Conservation (phyloP, 164 flowering plant species). For the Macadamia integrifolia region DNA sequence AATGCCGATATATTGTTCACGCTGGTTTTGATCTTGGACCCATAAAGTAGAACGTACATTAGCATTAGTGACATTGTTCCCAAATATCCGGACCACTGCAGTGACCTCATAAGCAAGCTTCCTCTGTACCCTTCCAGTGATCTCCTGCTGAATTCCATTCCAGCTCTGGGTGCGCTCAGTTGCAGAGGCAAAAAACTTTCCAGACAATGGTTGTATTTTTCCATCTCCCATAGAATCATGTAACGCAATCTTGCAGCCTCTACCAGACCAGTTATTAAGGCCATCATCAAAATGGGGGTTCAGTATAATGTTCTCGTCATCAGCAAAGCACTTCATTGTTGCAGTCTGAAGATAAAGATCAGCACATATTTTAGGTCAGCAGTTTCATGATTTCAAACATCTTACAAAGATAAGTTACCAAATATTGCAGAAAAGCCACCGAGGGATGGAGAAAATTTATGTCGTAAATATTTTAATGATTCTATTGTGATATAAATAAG, state of each 20-base stretch:
- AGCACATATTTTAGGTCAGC: neutral
- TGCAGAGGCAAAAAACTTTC: constrained; percentile 59
- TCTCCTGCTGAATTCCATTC: constrained; percentile 79
- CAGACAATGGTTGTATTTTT: constrained; percentile 46
- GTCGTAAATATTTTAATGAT: no score
- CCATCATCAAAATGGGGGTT: constrained; percentile 67
- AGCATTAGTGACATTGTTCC: constrained; percentile 44
- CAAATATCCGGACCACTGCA: constrained; percentile 54
- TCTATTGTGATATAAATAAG: no score
- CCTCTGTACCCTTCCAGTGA: constrained; percentile 53
- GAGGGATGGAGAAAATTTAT: no score
- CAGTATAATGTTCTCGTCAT: constrained; percentile 45
- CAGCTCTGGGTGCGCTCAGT: constrained; percentile 56
- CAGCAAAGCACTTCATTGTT: constrained; percentile 5
- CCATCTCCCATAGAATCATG: constrained; percentile 62
- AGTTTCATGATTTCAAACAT: neutral
- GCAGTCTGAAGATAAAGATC: constrained; percentile 10
- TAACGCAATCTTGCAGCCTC: constrained; percentile 51
- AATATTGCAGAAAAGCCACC: no score
- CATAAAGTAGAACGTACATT: constrained; percentile 57
- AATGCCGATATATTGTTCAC: constrained; percentile 63
- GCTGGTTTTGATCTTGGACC: constrained; percentile 47
- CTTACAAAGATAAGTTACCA: no score
- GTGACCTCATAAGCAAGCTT: constrained; percentile 57
- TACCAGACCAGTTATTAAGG: constrained; percentile 62